phyloP scores from a whole-genome alignment of 2,329 filamentous ascomycete species.

The Calonectria multiphialidica region DNA sequence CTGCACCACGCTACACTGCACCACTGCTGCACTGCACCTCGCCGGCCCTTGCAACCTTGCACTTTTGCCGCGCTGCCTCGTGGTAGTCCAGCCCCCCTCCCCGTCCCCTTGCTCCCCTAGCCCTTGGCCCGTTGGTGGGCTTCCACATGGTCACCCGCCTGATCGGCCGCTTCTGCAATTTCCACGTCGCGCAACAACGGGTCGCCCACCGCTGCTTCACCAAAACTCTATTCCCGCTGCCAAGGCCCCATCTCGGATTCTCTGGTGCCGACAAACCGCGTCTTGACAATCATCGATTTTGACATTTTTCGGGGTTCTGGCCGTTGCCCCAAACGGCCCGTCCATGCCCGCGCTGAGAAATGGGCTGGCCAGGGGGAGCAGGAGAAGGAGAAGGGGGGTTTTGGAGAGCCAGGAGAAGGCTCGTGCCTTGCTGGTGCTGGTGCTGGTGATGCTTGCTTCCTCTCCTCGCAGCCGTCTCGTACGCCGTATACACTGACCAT shows the following conservation, averaged over 20 bases:
- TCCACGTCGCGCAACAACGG: constrained; percentile 33
- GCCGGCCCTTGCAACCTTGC: neutral
- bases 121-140: constrained; percentile 9
- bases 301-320: constrained; percentile 3
- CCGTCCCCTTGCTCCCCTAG: neutral
- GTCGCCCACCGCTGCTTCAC: constrained; percentile 42
- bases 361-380: neutral
- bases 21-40: neutral
- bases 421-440: neutral
- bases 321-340: constrained; percentile 1
- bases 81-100: neutral
- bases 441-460: neutral
- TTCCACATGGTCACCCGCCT: constrained; percentile 40
- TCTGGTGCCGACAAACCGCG: constrained; percentile 9
- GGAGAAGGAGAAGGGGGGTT: too few relatives aligned
- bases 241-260: constrained; percentile 17
- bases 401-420: neutral
- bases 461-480: neutral
- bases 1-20: constrained; percentile 4
- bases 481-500: neutral
- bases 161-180: constrained; percentile 39
- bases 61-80: constrained; percentile 1
- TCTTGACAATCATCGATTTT: neutral
- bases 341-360: neutral
- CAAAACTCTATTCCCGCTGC: constrained; percentile 41